Percentiles rank a stretch among this genome's conserved stretches.
These are phyloP conservation scores for Nymphaea thermarum DNA, from an alignment of 164 flowering plant species.

Conservation along the genomic window DNA sequence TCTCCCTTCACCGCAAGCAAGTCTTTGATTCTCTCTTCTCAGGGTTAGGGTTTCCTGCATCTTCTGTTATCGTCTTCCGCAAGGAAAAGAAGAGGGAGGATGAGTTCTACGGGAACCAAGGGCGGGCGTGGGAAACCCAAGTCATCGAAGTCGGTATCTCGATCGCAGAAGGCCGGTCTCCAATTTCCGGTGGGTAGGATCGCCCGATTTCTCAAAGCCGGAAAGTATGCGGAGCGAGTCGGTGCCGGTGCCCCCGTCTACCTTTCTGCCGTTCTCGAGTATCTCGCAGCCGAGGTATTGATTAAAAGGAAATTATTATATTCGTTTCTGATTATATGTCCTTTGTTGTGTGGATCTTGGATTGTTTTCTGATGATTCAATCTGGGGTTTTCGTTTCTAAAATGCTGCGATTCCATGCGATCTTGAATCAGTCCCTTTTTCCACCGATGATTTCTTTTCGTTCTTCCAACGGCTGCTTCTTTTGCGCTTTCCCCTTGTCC, in stretches of 20 bases:
- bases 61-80: neutral
- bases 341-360: too few species aligned
- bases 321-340: too few species aligned
- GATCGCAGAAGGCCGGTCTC: constrained; percentile 48
- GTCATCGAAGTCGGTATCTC: constrained; percentile 36
- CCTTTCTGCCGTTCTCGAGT: constrained; percentile 54
- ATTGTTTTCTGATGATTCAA: too few species aligned
- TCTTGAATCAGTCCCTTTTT: too few species aligned
- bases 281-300: constrained; percentile 50
- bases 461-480: too few species aligned
- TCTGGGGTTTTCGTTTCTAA: too few species aligned
- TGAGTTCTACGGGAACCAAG: constrained; percentile 24
- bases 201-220: constrained; percentile 54
- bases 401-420: too few species aligned
- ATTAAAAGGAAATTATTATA: too few species aligned
- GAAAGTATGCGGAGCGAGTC: constrained; percentile 52
- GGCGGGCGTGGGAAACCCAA: constrained; percentile 53
- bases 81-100: constrained; percentile 1
- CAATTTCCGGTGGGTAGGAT: constrained; percentile 69
- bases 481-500: too few species aligned
- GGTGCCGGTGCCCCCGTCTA: constrained; percentile 62
- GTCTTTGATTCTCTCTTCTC: neutral
- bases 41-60: neutral
- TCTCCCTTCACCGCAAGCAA: neutral
- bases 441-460: too few species aligned